Evolutionary conservation across 164 flowering plant genomes (phyloP), one percentile per base, ranked within the genome.

Genomic region (Stephania cephalantha): DNA sequence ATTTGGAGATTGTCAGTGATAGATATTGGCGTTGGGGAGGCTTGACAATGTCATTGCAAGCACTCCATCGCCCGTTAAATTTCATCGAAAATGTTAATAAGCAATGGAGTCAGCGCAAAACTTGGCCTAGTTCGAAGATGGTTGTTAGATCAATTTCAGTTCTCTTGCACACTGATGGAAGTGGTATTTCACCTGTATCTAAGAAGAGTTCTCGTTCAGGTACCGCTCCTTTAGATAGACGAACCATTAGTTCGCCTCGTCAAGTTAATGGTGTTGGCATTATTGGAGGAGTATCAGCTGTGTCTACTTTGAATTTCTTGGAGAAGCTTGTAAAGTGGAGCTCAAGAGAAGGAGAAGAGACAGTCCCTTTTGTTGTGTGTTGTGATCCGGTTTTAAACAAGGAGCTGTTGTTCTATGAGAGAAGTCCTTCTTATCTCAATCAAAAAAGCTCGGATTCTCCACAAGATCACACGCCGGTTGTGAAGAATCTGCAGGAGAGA

Each of bases 251-350:
- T 65, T 69, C 81, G 4, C 78, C 84, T 53, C 75, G 75, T 71
- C 89, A 85, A 68, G 71, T 78, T 12, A 87, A 85, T 78, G 80
- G 87, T 0, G 82, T 93, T 1, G 96, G 98, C 9, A 82, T 93
- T 70, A 84, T 93, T 29, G 94, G 98, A 79, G 98, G 98, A 2
- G 74, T 82, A 17, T 91, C 96, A 0, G 86, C 83, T 31, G 72
- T 76, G 76, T 86, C 94, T 9, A 88, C 93, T 46, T 68, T 89
- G 29, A 85, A 35, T 53, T 91, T 93, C 78, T 67, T 88, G 75
- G 82, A 81, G 70, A 93, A 87, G 73, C 84, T 93, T 22, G 87
- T 84, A 6, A 55, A 74, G 22, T 83, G 82, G 90, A 87, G 90
- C 69, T 78, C 87, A 76, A 78, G 72, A 61, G 81, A 83, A 44